Base-by-base conservation (phyloP, 2,329 filamentous ascomycete species). In the Didymella arachidicola region DNA sequence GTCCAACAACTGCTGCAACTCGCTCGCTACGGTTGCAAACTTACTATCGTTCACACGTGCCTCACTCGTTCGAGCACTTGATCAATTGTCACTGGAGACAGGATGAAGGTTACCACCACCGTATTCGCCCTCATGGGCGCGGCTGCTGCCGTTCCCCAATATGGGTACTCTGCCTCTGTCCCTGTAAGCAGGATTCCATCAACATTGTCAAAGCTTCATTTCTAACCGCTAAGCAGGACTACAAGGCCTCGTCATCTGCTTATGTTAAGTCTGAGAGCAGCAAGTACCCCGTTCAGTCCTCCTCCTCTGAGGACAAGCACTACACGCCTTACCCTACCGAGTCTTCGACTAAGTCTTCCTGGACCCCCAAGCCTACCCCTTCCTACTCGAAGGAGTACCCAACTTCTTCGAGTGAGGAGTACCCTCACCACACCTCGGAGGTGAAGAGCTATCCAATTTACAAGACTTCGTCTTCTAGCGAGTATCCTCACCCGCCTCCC, bases 21-120 rank as follows among this genome's bases (percentile, higher is more conserved):
- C 74, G 65, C 69, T 76, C 74, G 73, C 70, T 77, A 77, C 70
- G 73, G 74, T 75, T 75, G 64, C 69, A 65, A 60, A 73, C 61
- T 66, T 47, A 61, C 67, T 62, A 65, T 71, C 68, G 65, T 66
- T 73, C 68, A 65, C 66, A 59, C 60, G 57, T 61, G 61, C 59
- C 61, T 64, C 36, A 57, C 59, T 64, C 60, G 53, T 60, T 65
- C 43, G 42, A 59, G 46, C 52, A 60, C 34, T 47, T 38, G 50
- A 54, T 43, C 61, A 56, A 50, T 57, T 44, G 53, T 57, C 62
- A 54, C 60, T 45, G 49, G 43, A 64, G 58, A 22, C 62, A 73
- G 52, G 48, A 77, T 77, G 73, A 75, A 68, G 68, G 59, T 60
- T 54, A 56, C 68, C 41, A 62, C 72, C 39, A 65, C 72, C 11